phyloP scores from a whole-genome alignment of 768 basidiomycete species.

The Tylopilus plumbeoviolaceoides region DNA sequence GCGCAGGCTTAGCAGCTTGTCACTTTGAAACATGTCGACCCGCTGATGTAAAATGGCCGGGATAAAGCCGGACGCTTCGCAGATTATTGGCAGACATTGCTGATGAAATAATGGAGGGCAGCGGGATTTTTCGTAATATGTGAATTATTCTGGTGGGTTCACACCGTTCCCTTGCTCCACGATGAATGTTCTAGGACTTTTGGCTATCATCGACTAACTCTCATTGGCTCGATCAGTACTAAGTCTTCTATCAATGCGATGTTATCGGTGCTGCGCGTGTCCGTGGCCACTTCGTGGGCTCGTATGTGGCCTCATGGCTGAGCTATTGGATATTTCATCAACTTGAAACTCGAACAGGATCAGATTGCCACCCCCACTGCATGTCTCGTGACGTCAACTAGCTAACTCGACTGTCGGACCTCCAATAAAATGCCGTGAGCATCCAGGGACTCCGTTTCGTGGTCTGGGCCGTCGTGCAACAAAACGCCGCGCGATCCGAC shows the following conservation, averaged over 20 bases:
- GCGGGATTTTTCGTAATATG: too few species aligned
- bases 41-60: too few species aligned
- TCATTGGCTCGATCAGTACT: not conserved
- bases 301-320: not conserved
- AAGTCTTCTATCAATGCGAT: not conserved
- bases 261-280: not conserved
- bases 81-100: too few species aligned
- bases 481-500: slow-evolving; percentile 13
- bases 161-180: too few species aligned
- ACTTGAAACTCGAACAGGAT: not conserved
- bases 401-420: not conserved
- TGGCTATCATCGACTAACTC: not conserved
- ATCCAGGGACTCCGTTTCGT: too few species aligned
- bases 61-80: too few species aligned
- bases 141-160: too few species aligned
- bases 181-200: not conserved
- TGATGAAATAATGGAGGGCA: too few species aligned
- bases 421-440: slow-evolving; percentile 5
- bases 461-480: too few species aligned
- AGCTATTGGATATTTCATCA: not conserved
- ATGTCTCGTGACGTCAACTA: not conserved
- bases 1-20: too few species aligned
- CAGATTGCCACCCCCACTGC: not conserved
- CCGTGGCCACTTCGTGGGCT: not conserved
- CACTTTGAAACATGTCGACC: too few species aligned